Percentiles rank a stretch among this genome's conserved stretches.
phyloP scores from a whole-genome alignment of 1,139 yeast species.

The Lipomyces yarrowii region DNA sequence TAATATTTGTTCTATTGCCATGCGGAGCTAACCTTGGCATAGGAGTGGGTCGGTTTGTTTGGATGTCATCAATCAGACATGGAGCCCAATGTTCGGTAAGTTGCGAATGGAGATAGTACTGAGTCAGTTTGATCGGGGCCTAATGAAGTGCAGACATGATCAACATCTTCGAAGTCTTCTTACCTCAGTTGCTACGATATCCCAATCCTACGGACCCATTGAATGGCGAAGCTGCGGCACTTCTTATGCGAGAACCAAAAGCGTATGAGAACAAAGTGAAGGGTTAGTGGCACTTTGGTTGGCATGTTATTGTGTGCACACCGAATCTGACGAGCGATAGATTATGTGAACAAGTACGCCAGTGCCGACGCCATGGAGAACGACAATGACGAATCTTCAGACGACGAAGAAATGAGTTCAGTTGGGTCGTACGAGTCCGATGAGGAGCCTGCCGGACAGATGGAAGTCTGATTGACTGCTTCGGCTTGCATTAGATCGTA shows the following conservation, averaged over 20 bases:
- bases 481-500: not conserved
- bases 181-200: slow-evolving; percentile 87
- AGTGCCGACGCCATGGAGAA: slow-evolving; percentile 46
- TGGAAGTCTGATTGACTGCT: slow-evolving; percentile 41
- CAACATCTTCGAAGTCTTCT: slow-evolving; percentile 88
- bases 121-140: not conserved
- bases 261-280: slow-evolving; percentile 71
- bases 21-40: slow-evolving; percentile 38
- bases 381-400: slow-evolving; percentile 38
- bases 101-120: not conserved
- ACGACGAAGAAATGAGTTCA: slow-evolving; percentile 50
- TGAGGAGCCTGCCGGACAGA: slow-evolving; percentile 50
- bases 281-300: slow-evolving; percentile 33
- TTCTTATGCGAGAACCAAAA: slow-evolving; percentile 71
- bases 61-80: slow-evolving; percentile 95
- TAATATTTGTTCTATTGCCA: not conserved
- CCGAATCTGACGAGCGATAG: slow-evolving; percentile 16
- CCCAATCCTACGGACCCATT: slow-evolving; percentile 96
- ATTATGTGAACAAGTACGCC: slow-evolving; percentile 76
- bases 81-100: slow-evolving; percentile 95
- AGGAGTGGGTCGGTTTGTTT: slow-evolving; percentile 91
- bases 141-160: slow-evolving; percentile 47
- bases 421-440: slow-evolving; percentile 51
- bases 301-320: not conserved
- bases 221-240: slow-evolving; percentile 86